A percentile compares a stretch with the other conserved stretches of the same genome.
These are phyloP conservation scores for Purpureocillium takamizusanense DNA, from an alignment of 2,329 filamentous ascomycete species.

Conservation along the genomic window DNA sequence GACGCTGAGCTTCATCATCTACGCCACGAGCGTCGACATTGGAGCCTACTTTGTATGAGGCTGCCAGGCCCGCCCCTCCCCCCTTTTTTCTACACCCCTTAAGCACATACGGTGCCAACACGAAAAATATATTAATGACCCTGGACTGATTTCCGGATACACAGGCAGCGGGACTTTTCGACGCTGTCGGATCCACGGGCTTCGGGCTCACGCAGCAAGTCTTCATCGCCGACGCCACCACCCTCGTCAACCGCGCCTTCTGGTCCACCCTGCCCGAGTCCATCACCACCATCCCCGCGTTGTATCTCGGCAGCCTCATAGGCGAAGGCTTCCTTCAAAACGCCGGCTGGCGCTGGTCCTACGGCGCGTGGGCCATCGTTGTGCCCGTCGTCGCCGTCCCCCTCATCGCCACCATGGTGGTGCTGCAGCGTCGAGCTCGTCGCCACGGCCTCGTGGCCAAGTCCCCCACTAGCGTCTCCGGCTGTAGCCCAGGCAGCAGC, in stretches of 20 bases:
- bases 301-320: slow-evolving; percentile 21
- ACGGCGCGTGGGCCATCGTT: slow-evolving; percentile 30
- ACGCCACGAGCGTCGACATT: slow-evolving; percentile 44
- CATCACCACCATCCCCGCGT: slow-evolving; percentile 20
- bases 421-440: slow-evolving; percentile 19
- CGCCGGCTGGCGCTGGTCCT: slow-evolving; percentile 31
- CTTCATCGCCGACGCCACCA: slow-evolving; percentile 54
- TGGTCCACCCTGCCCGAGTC: slow-evolving; percentile 48
- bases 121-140: too few species aligned
- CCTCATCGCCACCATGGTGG: slow-evolving; percentile 20
- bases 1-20: slow-evolving; percentile 41
- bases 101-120: too few species aligned
- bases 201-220: slow-evolving; percentile 29
- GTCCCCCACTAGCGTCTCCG: too few species aligned
- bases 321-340: slow-evolving; percentile 23
- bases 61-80: too few species aligned
- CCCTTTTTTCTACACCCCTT: too few species aligned
- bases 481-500: not conserved
- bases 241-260: slow-evolving; percentile 50
- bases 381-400: slow-evolving; percentile 22
- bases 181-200: slow-evolving; percentile 41
- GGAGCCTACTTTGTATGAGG: slow-evolving; percentile 33
- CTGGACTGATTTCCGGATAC: too few species aligned
- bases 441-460: slow-evolving; percentile 9
- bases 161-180: slow-evolving; percentile 44